A percentile compares a stretch with the other conserved stretches of the same genome.
phyloP scores from a whole-genome alignment of 1,284 basidiomycete genomes.

The Fomitiporia mediterranea region DNA sequence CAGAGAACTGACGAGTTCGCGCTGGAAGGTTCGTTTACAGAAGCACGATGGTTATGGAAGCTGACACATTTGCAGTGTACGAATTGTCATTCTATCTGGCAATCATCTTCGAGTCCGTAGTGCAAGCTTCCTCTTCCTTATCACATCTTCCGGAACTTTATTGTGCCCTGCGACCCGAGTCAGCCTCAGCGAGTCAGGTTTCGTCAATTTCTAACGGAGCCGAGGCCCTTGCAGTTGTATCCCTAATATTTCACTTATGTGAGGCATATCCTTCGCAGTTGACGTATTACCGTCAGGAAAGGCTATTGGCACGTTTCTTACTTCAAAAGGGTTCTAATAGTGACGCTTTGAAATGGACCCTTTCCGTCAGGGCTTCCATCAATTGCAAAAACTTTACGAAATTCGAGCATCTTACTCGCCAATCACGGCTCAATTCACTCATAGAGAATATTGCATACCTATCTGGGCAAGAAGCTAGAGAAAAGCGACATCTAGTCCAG shows the following conservation, averaged over 20 bases:
- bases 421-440: not conserved
- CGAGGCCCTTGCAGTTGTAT: not conserved
- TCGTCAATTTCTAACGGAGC: not conserved
- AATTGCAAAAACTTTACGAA: conserved; percentile 6
- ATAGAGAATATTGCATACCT: not conserved
- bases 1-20: conserved; percentile 13
- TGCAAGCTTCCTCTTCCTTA: conserved; percentile 11
- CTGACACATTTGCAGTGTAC: conserved; percentile 5
- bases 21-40: conserved; percentile 6
- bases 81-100: conserved; percentile 19
- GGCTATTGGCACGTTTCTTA: not conserved
- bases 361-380: conserved; percentile 2
- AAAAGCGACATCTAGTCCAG: not conserved
- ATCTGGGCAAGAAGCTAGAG: not conserved
- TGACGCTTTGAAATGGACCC: conserved; percentile 3
- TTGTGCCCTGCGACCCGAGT: not conserved
- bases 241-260: conserved; percentile 9
- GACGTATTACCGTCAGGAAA: conserved; percentile 5
- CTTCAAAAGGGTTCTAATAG: not conserved
- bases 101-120: conserved; percentile 4
- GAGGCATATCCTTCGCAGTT: conserved; percentile 17
- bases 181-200: not conserved
- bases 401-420: conserved; percentile 1
- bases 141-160: conserved; percentile 9
- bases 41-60: not conserved